Base-by-base conservation (phyloP, 805 yeast species). In the Suhomyces sp. region DNA sequence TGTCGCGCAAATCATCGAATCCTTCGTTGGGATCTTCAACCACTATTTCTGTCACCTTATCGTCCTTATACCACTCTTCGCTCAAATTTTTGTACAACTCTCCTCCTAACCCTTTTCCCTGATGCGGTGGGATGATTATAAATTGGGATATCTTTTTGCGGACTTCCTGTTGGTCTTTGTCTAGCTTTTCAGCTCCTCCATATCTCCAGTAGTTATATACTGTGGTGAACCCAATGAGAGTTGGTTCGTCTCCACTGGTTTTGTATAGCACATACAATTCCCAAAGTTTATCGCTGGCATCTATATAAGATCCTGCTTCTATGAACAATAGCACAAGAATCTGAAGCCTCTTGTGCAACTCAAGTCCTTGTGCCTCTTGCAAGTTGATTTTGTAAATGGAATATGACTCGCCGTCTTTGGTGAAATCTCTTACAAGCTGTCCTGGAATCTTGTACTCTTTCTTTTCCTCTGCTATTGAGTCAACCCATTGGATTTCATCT, bases 21-120 rank as follows among this genome's bases (percentile, higher is more conserved):
- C 84, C 83, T 65, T 91, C 97, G 63, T 87, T 88, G 2, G 98
- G 98, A 66, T 94, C 99, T 66, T 94, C 98, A 4, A 94, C 90
- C 0, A 93, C 90, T 40, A 94, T 79, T 60, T 92, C 96, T 33
- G 72, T 69, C 23, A 91, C 82, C 1, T 63, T 54, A 0, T 66
- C 62, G 57, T 88, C 87, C 0, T 62, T 57, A 3, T 75, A 59
- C 88, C 96, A 90, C 45, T 66, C 56, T 2, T 77, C 72, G 51
- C 81, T 76, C 6, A 94, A 68, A 0, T 77, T 55, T 9, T 75
- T 70, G 66, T 93, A 93, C 27, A 93, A 69, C 15, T 70, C 66
- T 4, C 83, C 79, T 2, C 99, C 99, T 50, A 90, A 83, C 0
- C 85, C 82, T 47, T 78, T 72, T 5, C 85, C 81, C 67, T 93